These are phyloP conservation scores for Scedosporium boydii DNA, from an alignment of 2,329 filamentous ascomycete genomes.

Conservation along the genomic window DNA sequence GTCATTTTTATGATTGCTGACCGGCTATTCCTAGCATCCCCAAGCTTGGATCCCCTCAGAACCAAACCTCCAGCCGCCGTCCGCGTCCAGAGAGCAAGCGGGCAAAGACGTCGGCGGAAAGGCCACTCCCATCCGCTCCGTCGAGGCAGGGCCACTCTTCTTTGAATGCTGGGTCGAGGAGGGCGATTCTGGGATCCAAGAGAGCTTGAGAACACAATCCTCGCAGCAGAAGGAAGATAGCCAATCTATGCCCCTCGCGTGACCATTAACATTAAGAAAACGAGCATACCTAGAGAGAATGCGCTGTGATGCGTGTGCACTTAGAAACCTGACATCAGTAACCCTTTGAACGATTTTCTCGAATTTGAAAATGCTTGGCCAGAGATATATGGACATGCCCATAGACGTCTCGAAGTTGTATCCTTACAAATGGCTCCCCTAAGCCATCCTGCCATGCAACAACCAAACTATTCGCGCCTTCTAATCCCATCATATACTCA, in stretches of 20 bases:
- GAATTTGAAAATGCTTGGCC: not conserved
- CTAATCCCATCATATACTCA: not conserved
- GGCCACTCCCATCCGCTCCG: slow-evolving; percentile 34
- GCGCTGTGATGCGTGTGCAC: no score
- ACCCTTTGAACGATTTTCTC: not conserved
- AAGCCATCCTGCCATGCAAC: not conserved
- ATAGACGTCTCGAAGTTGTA: not conserved
- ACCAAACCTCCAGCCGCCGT: slow-evolving; percentile 31
- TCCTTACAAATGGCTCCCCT: not conserved
- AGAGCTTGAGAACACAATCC: slow-evolving; percentile 1
- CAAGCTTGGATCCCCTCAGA: slow-evolving; percentile 53
- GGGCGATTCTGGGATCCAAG: slow-evolving; percentile 26
- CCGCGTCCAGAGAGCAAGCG: slow-evolving; percentile 6
- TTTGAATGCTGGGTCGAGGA: slow-evolving; percentile 60
- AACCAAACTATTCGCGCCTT: not conserved
- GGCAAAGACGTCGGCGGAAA: not conserved
- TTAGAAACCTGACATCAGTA: no score
- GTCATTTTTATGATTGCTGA: not conserved
- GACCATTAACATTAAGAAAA: slow-evolving; percentile 19
- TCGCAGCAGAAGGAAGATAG: slow-evolving; percentile 13
- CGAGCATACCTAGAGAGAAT: no score
- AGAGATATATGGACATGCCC: slow-evolving; percentile 10
- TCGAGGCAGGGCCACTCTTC: slow-evolving; percentile 50
- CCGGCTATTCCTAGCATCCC: slow-evolving; percentile 33
- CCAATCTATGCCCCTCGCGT: slow-evolving; percentile 10